phyloP scores from a whole-genome alignment of 2,329 filamentous ascomycete species.

The Periconia digitata region DNA sequence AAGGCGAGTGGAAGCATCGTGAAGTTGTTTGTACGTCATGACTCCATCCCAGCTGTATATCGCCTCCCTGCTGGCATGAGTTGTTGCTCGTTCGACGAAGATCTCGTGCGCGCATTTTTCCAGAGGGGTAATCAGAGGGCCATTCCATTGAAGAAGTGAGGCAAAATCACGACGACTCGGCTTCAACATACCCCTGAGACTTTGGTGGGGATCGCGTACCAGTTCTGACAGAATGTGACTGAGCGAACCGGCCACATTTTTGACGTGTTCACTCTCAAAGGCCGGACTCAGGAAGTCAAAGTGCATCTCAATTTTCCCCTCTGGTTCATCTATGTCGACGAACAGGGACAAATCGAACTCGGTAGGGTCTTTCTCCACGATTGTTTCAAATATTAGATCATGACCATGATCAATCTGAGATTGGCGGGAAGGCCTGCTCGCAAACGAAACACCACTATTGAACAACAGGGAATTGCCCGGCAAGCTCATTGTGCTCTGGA shows the following conservation, averaged over 20 bases:
- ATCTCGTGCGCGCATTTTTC: not conserved
- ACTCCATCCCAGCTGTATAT: not conserved
- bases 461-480: constrained; percentile 33
- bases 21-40: not conserved
- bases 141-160: not conserved
- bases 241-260: not conserved
- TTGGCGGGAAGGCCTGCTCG: too few relatives aligned
- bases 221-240: not conserved
- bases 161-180: not conserved
- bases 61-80: constrained; percentile 29
- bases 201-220: not conserved
- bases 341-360: constrained; percentile 37
- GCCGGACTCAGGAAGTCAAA: not conserved
- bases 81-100: constrained; percentile 28
- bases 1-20: not conserved
- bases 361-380: constrained; percentile 34
- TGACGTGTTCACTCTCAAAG: not conserved
- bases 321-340: not conserved
- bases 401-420: constrained; percentile 21
- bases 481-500: constrained; percentile 38
- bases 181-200: not conserved
- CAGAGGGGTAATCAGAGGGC: not conserved
- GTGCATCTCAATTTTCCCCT: not conserved
- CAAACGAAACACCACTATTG: constrained; percentile 40
- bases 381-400: constrained; percentile 29